These are phyloP conservation scores for Gastrolobium bilobum DNA, from an alignment of 306 rosid species.

Conservation along the genomic window DNA sequence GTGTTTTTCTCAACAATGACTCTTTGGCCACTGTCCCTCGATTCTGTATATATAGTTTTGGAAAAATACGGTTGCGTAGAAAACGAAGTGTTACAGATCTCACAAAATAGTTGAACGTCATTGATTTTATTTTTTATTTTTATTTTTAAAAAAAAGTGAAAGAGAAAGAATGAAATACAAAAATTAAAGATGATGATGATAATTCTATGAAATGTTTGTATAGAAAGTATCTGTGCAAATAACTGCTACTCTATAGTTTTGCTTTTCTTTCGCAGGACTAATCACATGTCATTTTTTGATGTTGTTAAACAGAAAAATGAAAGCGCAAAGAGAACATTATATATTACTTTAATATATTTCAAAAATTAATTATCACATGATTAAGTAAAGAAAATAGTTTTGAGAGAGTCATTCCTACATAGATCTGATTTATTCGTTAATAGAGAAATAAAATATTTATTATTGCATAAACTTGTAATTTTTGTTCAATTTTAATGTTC, in stretches of 20 bases:
- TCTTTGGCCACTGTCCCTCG: no score
- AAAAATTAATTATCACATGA: no score
- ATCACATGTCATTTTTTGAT: neutral
- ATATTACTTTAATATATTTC: no score
- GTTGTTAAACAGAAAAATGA: neutral
- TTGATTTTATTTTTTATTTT: no score
- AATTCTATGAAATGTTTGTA: neutral
- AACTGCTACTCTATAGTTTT: neutral
- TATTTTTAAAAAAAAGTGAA: neutral
- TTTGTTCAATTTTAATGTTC: no score
- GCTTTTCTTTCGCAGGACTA: neutral
- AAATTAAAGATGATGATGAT: neutral
- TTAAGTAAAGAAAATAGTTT: no score
- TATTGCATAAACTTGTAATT: no score
- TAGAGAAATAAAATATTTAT: no score
- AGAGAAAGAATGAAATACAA: neutral
- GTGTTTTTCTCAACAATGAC: no score
- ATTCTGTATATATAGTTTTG: conserved; percentile 4
- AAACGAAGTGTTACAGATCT: neutral
- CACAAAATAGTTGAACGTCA: neutral
- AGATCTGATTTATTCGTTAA: no score
- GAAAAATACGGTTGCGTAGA: neutral
- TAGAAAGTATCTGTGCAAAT: neutral
- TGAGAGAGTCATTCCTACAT: no score
- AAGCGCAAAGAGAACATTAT: neutral